phyloP scores from a whole-genome alignment of 345 rosid genomes.

The Capsella bursapastoris region DNA sequence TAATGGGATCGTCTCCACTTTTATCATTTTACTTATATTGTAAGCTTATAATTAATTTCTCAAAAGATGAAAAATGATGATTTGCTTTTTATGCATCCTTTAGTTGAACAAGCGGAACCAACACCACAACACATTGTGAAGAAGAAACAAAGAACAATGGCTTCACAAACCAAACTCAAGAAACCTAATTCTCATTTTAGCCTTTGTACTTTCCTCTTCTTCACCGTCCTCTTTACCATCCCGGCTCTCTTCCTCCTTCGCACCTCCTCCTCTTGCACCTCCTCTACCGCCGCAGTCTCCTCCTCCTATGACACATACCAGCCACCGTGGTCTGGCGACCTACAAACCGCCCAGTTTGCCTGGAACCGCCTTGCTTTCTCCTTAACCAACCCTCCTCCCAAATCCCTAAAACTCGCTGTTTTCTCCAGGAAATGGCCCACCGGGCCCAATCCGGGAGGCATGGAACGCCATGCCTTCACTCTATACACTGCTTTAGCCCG shows the following conservation, averaged over 20 bases:
- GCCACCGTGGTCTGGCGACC: slow-evolving; percentile 76
- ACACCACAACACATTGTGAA: slow-evolving; percentile 12
- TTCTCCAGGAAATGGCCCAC: slow-evolving; percentile 94
- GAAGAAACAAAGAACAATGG: slow-evolving; percentile 49
- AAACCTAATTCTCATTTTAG: slow-evolving; percentile 49
- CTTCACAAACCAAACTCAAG: slow-evolving; percentile 62
- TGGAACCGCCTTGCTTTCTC: slow-evolving; percentile 78
- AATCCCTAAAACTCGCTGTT: slow-evolving; percentile 69
- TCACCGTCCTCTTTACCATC: slow-evolving; percentile 78
- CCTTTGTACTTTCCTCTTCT: slow-evolving; percentile 71
- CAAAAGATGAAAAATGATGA: slow-evolving; percentile 16
- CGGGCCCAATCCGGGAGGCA: slow-evolving; percentile 77
- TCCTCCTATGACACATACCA: slow-evolving; percentile 14
- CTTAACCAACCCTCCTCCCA: slow-evolving; percentile 39
- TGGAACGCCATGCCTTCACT: slow-evolving; percentile 96
- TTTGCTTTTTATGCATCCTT: slow-evolving; percentile 37
- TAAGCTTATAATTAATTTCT: slow-evolving; percentile 31
- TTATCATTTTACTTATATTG: slow-evolving; percentile 41
- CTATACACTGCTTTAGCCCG: slow-evolving; percentile 75
- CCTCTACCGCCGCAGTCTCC: slow-evolving; percentile 29
- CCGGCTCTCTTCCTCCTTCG: slow-evolving; percentile 83
- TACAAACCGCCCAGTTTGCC: slow-evolving; percentile 56
- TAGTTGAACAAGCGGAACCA: slow-evolving; percentile 20
- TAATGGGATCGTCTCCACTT: slow-evolving; percentile 42
- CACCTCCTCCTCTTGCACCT: slow-evolving; percentile 53